phyloP scores from a whole-genome alignment of 78 protist genomes.

The Dictyostelium firmibasis region DNA sequence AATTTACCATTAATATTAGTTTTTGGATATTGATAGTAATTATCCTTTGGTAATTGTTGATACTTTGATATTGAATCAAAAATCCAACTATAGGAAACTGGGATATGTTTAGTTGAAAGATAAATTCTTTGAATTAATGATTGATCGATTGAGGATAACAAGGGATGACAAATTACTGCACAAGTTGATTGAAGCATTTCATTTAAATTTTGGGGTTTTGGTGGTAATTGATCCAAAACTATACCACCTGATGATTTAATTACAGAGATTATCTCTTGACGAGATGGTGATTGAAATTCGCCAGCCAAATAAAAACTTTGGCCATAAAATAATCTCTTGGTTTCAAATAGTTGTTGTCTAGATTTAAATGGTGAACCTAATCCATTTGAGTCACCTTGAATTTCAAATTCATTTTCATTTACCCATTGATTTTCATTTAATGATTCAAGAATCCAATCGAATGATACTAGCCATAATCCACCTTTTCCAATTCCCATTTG shows the following conservation, averaged over 20 bases:
- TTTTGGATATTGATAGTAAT: slow-evolving; percentile 7
- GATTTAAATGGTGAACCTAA: slow-evolving; percentile 46
- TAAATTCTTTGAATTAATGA: not conserved
- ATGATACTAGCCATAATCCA: slow-evolving; percentile 35
- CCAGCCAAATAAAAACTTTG: slow-evolving; percentile 37
- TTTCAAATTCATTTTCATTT: slow-evolving; percentile 24
- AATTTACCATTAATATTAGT: not conserved
- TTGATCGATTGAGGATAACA: not conserved
- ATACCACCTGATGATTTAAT: slow-evolving; percentile 44
- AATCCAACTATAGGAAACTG: slow-evolving; percentile 38
- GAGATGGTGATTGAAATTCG: slow-evolving; percentile 30
- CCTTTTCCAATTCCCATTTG: slow-evolving; percentile 19
- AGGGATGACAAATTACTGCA: slow-evolving; percentile 30
- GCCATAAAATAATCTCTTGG: slow-evolving; percentile 45
- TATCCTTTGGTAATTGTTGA: not conserved
- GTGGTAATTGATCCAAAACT: slow-evolving; percentile 11
- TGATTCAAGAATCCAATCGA: slow-evolving; percentile 69
- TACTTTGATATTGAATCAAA: slow-evolving; percentile 35
- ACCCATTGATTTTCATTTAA: slow-evolving; percentile 30
- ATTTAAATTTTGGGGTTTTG: slow-evolving; percentile 34
- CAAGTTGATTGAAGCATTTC: slow-evolving; percentile 52
- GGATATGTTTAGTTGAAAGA: slow-evolving; percentile 35
- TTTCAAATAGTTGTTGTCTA: slow-evolving; percentile 16
- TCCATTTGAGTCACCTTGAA: slow-evolving; percentile 21
- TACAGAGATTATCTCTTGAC: slow-evolving; percentile 1